Evolutionary conservation across 768 basidiomycete genomes (phyloP), one percentile per base, ranked within the genome.

Genomic region (Lactarius hatsudake): DNA sequence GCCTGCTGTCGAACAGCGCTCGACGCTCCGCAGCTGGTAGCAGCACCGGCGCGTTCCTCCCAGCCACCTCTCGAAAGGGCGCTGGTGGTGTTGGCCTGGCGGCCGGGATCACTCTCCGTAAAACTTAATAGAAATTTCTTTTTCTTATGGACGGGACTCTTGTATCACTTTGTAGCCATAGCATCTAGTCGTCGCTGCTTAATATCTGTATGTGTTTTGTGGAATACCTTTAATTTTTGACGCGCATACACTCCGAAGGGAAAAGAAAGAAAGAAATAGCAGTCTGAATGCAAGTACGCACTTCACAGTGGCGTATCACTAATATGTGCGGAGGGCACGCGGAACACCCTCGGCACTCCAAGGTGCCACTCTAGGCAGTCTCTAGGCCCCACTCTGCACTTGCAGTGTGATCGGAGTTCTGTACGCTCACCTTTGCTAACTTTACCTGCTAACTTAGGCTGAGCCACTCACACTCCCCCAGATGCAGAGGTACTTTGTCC

Each of bases 1-100:
- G 69, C 26, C 56, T 71, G 40, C 36, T 71, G 40, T 62, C 71
- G 23, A 71, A 71, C 43, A 69, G 63, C 2, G 59, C 68, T n/a
- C 68, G 68, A 40, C 62, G 64, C 26, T 30, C 61, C 6, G 57
- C 57, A 8, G 38, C 57, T 17, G 57, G 66, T 54, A n/a, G 56
- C 26, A 10, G 61, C 3, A 20, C 23, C 5, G 17, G 40, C 1
- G 4, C 36, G 13, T 57, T 62, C 48, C 9, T 34, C 26, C 38
- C 56, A 20, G 8, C 57, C 17, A 15, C 17, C 38, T 23, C 61
- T 63, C 61, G 66, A 32, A 66, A 65, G 32, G 38, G 59, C 34
- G 12, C 66, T 15, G 40, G 64, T 26, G 13, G 57, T 20, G 32
- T 61, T 40, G 13, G 57, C 40, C 58, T 54, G 26, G 61, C 59